Percentiles rank a stretch among this genome's conserved stretches.
Conservation (phyloP, 1,139 yeast genomes). For the Yamadazyma dushanensis region DNA sequence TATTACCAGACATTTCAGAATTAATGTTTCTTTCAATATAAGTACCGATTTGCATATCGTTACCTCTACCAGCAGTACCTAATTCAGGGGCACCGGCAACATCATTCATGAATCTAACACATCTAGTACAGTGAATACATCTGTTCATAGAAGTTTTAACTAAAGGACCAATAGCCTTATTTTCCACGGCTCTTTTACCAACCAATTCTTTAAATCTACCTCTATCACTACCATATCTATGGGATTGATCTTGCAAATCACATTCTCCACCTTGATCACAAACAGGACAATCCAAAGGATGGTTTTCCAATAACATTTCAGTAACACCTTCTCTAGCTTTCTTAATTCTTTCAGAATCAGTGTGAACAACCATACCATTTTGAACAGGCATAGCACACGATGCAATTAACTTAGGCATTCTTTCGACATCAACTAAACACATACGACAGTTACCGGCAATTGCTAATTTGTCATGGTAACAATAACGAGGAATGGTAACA, state of each 20-base stretch:
- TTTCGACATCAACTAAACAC: constrained; percentile 90
- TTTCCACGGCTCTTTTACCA: constrained; percentile 89
- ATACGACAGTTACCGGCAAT: constrained; percentile 95
- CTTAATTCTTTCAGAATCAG: constrained; percentile 76
- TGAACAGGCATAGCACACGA: constrained; percentile 92
- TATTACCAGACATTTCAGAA: constrained; percentile 85
- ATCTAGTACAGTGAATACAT: constrained; percentile 91
- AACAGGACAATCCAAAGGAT: constrained; percentile 90
- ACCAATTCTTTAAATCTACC: constrained; percentile 80
- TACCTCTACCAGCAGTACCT: constrained; percentile 89
- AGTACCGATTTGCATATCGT: constrained; percentile 90
- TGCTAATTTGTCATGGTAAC: constrained; percentile 89
- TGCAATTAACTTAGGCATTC: constrained; percentile 88
- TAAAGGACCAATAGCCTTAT: constrained; percentile 87
- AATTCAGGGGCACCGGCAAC: constrained; percentile 93
- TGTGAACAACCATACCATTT: constrained; percentile 85
- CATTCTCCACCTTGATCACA: constrained; percentile 97
- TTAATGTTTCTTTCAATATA: constrained; percentile 83
- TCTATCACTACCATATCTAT: constrained; percentile 83
- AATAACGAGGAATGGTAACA: constrained; percentile 82
- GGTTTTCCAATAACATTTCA: constrained; percentile 84
- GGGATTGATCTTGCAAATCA: constrained; percentile 85
- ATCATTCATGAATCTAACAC: constrained; percentile 88
- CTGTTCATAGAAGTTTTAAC: constrained; percentile 91
- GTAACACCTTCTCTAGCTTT: constrained; percentile 91